Evolutionary conservation across 495 filamentous ascomycete species (phyloP), one percentile per base, ranked within the genome.

Genomic region (Schizothecium vesticola): DNA sequence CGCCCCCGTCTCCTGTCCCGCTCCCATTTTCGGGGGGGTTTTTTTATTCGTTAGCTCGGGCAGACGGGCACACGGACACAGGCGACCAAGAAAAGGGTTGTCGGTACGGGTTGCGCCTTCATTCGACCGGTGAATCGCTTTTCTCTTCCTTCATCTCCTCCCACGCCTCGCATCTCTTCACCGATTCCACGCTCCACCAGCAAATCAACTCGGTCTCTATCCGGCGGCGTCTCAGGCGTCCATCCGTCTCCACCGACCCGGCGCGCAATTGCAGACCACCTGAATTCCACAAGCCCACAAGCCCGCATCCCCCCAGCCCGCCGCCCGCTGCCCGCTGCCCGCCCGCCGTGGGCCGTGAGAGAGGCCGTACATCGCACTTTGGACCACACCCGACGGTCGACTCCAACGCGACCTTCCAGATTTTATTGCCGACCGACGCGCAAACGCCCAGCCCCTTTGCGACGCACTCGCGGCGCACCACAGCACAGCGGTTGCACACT

Each of bases 121-220:
- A 65, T 26, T 26, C 66, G 72, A 77, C 75, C 75, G 75, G 75
- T 77, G 74, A 76, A 75, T 71, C 61, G 43, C 69, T 33, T 69
- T 66, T 71, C 72, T 69, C 73, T 71, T 70, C 67, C 66, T 72
- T 76, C 72, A 74, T 70, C 66, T 73, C 70, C 67, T 71, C 67
- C 22, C 63, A 59, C 43, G 67, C 59, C 65, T 51, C 43, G 43
- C 43, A 51, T 51, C 43, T 51, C 43, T 51, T 76, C 75, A 77
- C 75, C 75, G 75, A 77, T 76, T 75, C 66, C 68, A 64, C 71
- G 69, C 66, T 65, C 70, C 58, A 26, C 29, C 67, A 68, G 62
- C 66, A 68, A 68, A 64, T 66, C 36, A 31, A 26, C 25, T 57
- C 63, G 25, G 43, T 51, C 43, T 51, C 43, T 51, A 51, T 51